Percentiles rank a stretch among this genome's conserved stretches.
phyloP scores from a whole-genome alignment of 495 filamentous ascomycete genomes.

The Daldinia vernicosa region DNA sequence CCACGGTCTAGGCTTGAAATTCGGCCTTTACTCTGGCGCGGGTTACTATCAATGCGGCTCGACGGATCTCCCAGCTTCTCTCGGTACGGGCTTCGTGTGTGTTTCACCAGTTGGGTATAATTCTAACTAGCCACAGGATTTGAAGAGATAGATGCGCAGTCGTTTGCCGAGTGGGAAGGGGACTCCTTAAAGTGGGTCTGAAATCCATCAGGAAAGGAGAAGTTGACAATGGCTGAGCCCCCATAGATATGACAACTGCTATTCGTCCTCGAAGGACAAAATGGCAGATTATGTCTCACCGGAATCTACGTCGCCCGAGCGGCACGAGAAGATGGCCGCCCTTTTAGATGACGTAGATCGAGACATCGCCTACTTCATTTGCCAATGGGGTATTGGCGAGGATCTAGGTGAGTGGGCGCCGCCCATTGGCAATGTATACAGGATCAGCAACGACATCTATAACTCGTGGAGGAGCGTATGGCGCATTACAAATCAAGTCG shows the following conservation, averaged over 20 bases:
- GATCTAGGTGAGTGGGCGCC: conserved; percentile 61
- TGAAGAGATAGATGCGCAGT: conserved; percentile 59
- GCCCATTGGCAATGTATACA: conserved; percentile 58
- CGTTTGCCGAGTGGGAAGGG: conserved; percentile 58
- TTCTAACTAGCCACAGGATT: conserved; percentile 47
- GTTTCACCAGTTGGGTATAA: neutral
- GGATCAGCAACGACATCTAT: conserved; percentile 66
- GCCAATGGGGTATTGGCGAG: conserved; percentile 62
- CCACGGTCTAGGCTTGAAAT: conserved; percentile 59
- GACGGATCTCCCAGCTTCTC: conserved; percentile 42
- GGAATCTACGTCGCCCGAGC: conserved; percentile 48
- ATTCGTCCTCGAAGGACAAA: conserved; percentile 54
- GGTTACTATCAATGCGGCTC: conserved; percentile 52
- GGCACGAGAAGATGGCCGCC: conserved; percentile 49
- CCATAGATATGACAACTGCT: conserved; percentile 64
- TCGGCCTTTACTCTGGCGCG: conserved; percentile 65
- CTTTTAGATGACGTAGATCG: conserved; percentile 42
- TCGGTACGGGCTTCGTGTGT: conserved; percentile 23
- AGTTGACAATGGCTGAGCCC: conserved; percentile 46
- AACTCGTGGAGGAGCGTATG: conserved; percentile 61
- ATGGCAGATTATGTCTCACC: conserved; percentile 53
- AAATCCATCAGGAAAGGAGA: conserved; percentile 47
- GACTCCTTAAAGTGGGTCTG: conserved; percentile 61
- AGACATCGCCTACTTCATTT: conserved; percentile 59
- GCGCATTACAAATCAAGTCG: conserved; percentile 60